Conservation (phyloP, 164 flowering plant genomes). For the Chimonanthus salicifolius region DNA sequence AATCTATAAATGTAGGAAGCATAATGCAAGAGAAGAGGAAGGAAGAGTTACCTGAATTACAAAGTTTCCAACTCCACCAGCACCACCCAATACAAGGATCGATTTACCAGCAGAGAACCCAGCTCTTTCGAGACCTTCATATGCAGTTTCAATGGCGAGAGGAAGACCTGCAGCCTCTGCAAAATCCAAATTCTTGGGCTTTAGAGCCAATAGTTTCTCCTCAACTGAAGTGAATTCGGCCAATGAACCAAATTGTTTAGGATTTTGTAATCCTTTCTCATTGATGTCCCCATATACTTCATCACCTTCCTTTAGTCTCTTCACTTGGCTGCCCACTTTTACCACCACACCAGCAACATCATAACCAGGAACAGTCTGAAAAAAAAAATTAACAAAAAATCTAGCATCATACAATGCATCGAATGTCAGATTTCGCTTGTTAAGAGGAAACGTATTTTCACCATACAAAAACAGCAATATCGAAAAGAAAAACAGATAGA, state of each 20-base stretch:
- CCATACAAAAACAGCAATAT: too few species aligned
- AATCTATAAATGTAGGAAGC: neutral
- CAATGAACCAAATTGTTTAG: constrained; percentile 78
- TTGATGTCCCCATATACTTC: constrained; percentile 89
- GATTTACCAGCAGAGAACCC: constrained; percentile 89
- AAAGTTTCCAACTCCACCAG: constrained; percentile 95
- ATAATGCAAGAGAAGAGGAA: too few species aligned
- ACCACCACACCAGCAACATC: constrained; percentile 96
- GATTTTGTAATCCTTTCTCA: constrained; percentile 90
- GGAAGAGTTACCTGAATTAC: constrained; percentile 72
- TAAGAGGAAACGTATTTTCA: too few species aligned
- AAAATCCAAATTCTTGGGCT: constrained; percentile 80
- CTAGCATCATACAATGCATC: too few species aligned
- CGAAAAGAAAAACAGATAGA: too few species aligned
- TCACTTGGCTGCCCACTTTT: constrained; percentile 84
- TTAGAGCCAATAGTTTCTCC: constrained; percentile 77
- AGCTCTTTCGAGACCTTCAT: constrained; percentile 83
- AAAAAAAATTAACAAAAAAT: neutral
- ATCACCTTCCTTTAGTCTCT: constrained; percentile 76
- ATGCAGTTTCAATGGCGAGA: constrained; percentile 87
- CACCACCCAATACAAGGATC: constrained; percentile 83
- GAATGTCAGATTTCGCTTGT: neutral
- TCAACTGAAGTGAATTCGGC: constrained; percentile 95
- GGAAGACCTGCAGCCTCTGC: constrained; percentile 84
- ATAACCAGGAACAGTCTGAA: constrained; percentile 89